These are phyloP conservation scores for Dissophora globulifera DNA, from an alignment of 192 early-diverging fungal species.

Conservation along the genomic window DNA sequence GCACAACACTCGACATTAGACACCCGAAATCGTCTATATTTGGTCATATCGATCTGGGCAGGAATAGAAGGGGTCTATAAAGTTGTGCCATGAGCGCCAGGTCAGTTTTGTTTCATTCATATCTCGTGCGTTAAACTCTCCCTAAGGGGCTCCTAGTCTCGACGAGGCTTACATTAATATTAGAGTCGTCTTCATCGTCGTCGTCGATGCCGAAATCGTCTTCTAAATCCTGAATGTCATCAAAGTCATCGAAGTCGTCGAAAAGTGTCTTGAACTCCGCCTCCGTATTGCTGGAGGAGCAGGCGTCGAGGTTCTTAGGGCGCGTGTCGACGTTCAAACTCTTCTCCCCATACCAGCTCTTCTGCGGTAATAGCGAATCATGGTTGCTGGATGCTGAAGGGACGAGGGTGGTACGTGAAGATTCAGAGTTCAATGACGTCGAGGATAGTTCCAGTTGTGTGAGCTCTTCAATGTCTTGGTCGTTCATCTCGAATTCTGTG, in stretches of 20 bases:
- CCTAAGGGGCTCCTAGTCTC: too few species aligned
- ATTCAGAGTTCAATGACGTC: not conserved
- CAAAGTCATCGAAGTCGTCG: constrained; percentile 49
- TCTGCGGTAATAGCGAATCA: too few species aligned
- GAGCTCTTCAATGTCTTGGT: constrained; percentile 33
- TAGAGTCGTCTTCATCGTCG: too few species aligned
- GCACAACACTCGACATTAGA: constrained; percentile 7
- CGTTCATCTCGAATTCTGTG: constrained; percentile 34
- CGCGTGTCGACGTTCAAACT: too few species aligned
- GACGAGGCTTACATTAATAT: too few species aligned
- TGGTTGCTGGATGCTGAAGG: too few species aligned
- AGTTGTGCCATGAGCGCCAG: not conserved
- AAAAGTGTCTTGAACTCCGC: too few species aligned
- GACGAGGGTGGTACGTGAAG: not conserved
- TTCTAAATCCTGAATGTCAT: constrained; percentile 26
- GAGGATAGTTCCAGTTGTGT: constrained; percentile 21
- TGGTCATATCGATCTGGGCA: constrained; percentile 3
- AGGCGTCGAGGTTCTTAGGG: too few species aligned
- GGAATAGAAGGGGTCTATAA: not conserved
- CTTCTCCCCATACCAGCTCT: too few species aligned
- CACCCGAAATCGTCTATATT: constrained; percentile 29
- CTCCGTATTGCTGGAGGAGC: too few species aligned
- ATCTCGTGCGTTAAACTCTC: too few species aligned
- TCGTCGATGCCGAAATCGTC: constrained; percentile 31
- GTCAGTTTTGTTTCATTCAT: too few species aligned